These are phyloP conservation scores for Metschnikowia proteae DNA, from an alignment of 805 yeast genomes.

Conservation along the genomic window DNA sequence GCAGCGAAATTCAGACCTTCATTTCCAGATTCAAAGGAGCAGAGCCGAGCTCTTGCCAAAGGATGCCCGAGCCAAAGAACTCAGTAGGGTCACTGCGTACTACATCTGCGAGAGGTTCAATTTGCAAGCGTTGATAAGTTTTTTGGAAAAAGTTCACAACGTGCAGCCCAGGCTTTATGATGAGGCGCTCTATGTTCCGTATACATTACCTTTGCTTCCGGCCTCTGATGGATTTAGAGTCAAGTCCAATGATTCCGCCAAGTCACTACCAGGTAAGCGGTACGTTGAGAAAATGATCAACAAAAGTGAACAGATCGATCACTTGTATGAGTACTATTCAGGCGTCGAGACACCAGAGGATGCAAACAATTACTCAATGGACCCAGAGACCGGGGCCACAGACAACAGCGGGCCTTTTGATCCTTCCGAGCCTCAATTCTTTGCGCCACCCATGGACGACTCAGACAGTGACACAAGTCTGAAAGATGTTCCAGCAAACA, in stretches of 20 bases:
- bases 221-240: slow-evolving; percentile 78
- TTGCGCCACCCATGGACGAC: slow-evolving; percentile 43
- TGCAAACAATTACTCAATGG: slow-evolving; percentile 46
- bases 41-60: slow-evolving; percentile 57
- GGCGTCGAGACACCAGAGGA: slow-evolving; percentile 68
- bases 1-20: slow-evolving; percentile 17
- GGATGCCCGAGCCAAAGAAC: slow-evolving; percentile 56
- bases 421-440: slow-evolving; percentile 90
- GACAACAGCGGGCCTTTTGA: slow-evolving; percentile 61
- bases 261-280: slow-evolving; percentile 38
- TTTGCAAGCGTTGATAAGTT: slow-evolving; percentile 57
- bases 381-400: slow-evolving; percentile 39
- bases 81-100: slow-evolving; percentile 88
- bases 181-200: slow-evolving; percentile 90
- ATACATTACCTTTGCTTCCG: slow-evolving; percentile 79
- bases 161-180: slow-evolving; percentile 86
- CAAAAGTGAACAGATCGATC: slow-evolving; percentile 81
- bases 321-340: slow-evolving; percentile 85
- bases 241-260: slow-evolving; percentile 58
- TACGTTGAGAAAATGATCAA: slow-evolving; percentile 76
- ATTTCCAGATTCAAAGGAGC: slow-evolving; percentile 36
- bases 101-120: slow-evolving; percentile 81
- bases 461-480: slow-evolving; percentile 18
- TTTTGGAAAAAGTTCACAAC: slow-evolving; percentile 66
- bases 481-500: slow-evolving; percentile 12